A percentile compares a stretch with the other conserved stretches of the same genome.
These are phyloP conservation scores for Metschnikowia cerradonensis DNA, from an alignment of 805 yeast species.

Conservation along the genomic window DNA sequence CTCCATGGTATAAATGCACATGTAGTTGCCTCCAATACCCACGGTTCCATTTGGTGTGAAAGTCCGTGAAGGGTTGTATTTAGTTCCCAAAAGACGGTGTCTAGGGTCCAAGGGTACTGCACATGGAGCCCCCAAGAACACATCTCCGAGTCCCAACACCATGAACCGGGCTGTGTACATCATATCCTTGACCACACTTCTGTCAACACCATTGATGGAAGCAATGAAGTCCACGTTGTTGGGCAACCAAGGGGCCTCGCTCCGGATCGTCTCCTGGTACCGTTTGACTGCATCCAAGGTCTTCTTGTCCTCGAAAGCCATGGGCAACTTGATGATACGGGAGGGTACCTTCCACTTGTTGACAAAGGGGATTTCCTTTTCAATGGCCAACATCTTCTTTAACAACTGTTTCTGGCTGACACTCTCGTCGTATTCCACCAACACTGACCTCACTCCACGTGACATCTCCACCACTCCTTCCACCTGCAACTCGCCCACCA, in stretches of 20 bases:
- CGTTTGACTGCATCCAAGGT: slow-evolving; percentile 87
- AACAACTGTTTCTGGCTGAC: slow-evolving; percentile 62
- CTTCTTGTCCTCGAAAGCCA: slow-evolving; percentile 93
- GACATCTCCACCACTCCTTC: slow-evolving; percentile 92
- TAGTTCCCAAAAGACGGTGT: slow-evolving; percentile 86
- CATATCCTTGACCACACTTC: slow-evolving; percentile 76
- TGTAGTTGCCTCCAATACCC: slow-evolving; percentile 97
- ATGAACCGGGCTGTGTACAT: slow-evolving; percentile 84
- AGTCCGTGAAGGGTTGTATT: slow-evolving; percentile 94
- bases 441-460: slow-evolving; percentile 92
- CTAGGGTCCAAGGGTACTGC: slow-evolving; percentile 98
- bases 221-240: slow-evolving; percentile 95
- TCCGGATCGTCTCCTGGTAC: slow-evolving; percentile 88
- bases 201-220: slow-evolving; percentile 73
- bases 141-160: slow-evolving; percentile 95
- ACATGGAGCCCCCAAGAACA: slow-evolving; percentile 96
- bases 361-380: slow-evolving; percentile 65
- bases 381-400: slow-evolving; percentile 65
- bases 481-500: slow-evolving; percentile 62
- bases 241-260: slow-evolving; percentile 96
- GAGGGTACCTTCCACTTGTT: slow-evolving; percentile 86
- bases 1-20: slow-evolving; percentile 98
- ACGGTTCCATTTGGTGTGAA: slow-evolving; percentile 96
- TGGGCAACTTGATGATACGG: slow-evolving; percentile 78
- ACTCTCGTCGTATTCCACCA: slow-evolving; percentile 75